Percentiles rank a stretch among this genome's conserved stretches.
Conservation (phyloP, 2,329 filamentous ascomycete species). For the Juglanconis juglandina region DNA sequence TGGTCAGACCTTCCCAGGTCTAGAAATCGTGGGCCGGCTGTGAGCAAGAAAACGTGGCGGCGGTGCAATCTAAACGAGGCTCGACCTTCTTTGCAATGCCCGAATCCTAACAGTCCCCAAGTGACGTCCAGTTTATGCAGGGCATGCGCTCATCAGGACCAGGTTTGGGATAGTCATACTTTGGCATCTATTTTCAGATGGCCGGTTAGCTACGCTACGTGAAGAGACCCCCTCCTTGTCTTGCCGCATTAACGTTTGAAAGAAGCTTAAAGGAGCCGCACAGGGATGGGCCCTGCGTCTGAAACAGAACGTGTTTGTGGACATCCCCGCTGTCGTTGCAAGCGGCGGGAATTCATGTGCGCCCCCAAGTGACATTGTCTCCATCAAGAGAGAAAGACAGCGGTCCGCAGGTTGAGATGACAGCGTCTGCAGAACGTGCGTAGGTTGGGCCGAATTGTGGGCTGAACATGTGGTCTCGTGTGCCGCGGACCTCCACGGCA, state of each 20-base stretch:
- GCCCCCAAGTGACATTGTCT: too few species aligned
- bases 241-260: conserved; percentile 15
- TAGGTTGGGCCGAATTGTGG: neutral
- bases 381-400: too few species aligned
- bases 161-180: neutral
- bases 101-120: too few species aligned
- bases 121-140: neutral
- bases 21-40: too few species aligned
- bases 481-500: neutral
- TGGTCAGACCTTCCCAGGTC: neutral
- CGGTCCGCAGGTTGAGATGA: neutral
- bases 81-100: too few species aligned
- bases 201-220: neutral
- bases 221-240: conserved; percentile 2
- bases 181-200: neutral
- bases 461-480: neutral
- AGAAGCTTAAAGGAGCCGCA: conserved; percentile 17
- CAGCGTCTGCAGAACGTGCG: neutral
- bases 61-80: too few species aligned
- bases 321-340: conserved; percentile 2
- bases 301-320: conserved; percentile 12
- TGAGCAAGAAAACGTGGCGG: too few species aligned
- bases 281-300: neutral
- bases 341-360: too few species aligned
- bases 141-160: neutral